These are phyloP conservation scores for Cladosporium phlei DNA, from an alignment of 2,329 filamentous ascomycete genomes.

Conservation along the genomic window DNA sequence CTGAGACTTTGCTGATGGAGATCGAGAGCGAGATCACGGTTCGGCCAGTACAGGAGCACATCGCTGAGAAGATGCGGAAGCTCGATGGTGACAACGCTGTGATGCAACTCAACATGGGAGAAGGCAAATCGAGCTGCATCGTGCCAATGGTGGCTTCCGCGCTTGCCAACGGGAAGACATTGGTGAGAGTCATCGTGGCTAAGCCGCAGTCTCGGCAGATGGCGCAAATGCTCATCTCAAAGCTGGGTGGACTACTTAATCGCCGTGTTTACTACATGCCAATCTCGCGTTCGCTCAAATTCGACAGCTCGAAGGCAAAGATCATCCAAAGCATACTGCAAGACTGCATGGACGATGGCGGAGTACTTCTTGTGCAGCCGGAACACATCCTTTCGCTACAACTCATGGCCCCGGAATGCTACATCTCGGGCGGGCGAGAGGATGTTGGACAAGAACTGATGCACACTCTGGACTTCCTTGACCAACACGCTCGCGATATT, in stretches of 20 bases:
- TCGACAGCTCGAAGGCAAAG: slow-evolving; percentile 27
- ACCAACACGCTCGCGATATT: slow-evolving; percentile 52
- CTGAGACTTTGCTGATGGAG: slow-evolving; percentile 64
- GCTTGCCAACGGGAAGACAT: slow-evolving; percentile 35
- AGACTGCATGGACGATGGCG: slow-evolving; percentile 40
- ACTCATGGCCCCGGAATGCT: slow-evolving; percentile 55
- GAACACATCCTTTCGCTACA: slow-evolving; percentile 63
- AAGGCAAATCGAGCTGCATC: slow-evolving; percentile 67
- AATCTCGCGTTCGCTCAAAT: slow-evolving; percentile 51
- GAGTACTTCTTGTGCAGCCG: slow-evolving; percentile 57
- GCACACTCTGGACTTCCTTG: slow-evolving; percentile 48
- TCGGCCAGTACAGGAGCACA: slow-evolving; percentile 56
- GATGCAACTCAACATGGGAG: slow-evolving; percentile 67
- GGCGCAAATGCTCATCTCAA: slow-evolving; percentile 51
- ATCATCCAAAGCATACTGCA: slow-evolving; percentile 38
- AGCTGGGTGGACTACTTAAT: slow-evolving; percentile 52
- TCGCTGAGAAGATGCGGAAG: slow-evolving; percentile 56
- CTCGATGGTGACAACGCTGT: slow-evolving; percentile 52
- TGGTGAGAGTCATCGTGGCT: slow-evolving; percentile 54
- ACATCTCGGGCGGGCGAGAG: slow-evolving; percentile 46
- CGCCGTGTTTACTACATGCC: slow-evolving; percentile 54
- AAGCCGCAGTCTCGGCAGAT: slow-evolving; percentile 56
- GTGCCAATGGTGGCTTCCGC: slow-evolving; percentile 56
- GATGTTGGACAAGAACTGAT: slow-evolving; percentile 47
- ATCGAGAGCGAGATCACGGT: slow-evolving; percentile 62